Percentiles rank a stretch among this genome's conserved stretches.
phyloP scores from a whole-genome alignment of 768 basidiomycete species.

The Termitomyces eurrhizus region DNA sequence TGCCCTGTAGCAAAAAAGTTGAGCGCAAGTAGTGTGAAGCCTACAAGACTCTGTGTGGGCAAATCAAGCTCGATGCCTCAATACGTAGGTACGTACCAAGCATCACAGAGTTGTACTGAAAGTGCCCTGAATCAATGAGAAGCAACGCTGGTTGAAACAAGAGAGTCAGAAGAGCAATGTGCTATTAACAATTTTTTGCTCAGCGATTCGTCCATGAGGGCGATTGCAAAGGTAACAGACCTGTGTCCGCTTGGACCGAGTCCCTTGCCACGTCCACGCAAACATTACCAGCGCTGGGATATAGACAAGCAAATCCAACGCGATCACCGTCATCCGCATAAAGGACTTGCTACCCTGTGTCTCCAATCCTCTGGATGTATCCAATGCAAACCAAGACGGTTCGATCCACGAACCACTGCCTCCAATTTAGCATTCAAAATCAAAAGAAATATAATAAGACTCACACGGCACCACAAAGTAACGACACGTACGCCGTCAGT shows the following conservation, averaged over 20 bases:
- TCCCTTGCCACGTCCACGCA: slow-evolving; percentile 58
- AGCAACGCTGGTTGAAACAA: slow-evolving; percentile 82
- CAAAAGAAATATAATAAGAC: slow-evolving; percentile 23
- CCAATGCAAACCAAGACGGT: slow-evolving; percentile 67
- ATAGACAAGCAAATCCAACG: slow-evolving; percentile 68
- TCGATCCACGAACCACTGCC: slow-evolving; percentile 35
- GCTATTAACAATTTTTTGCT: slow-evolving; percentile 31
- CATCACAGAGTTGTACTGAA: slow-evolving; percentile 95
- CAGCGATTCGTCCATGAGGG: neutral
- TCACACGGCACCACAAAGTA: slow-evolving; percentile 75
- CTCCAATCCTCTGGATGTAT: slow-evolving; percentile 70
- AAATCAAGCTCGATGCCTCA: neutral
- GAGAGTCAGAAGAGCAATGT: slow-evolving; percentile 64
- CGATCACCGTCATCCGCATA: slow-evolving; percentile 77
- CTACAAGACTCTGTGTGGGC: slow-evolving; percentile 28
- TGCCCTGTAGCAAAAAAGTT: slow-evolving; percentile 64
- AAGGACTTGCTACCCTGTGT: slow-evolving; percentile 61
- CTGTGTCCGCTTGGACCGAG: slow-evolving; percentile 73
- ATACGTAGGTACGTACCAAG: slow-evolving; percentile 49
- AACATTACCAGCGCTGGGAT: slow-evolving; percentile 71
- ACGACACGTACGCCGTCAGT: slow-evolving; percentile 85
- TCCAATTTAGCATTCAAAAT: neutral
- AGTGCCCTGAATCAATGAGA: slow-evolving; percentile 89
- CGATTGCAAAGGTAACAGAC: slow-evolving; percentile 33
- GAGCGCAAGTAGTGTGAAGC: slow-evolving; percentile 65